These are phyloP conservation scores for Rhynchospora pubera DNA, from an alignment of 176 grass and related monocot genomes.

Conservation along the genomic window DNA sequence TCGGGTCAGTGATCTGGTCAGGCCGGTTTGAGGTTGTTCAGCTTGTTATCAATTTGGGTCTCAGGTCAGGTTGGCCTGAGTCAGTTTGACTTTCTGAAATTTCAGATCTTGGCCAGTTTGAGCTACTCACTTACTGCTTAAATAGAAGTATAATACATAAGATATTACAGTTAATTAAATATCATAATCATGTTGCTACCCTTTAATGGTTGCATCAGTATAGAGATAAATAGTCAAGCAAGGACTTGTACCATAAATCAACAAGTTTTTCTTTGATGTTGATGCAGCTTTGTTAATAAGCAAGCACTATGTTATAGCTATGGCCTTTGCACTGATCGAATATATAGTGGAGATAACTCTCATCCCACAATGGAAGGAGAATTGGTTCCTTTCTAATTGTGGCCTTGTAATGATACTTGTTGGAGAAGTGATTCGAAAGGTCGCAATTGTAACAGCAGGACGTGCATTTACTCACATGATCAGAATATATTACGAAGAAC, in stretches of 20 bases:
- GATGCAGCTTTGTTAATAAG: slow-evolving; percentile 83
- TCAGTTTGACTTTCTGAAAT: too few species aligned
- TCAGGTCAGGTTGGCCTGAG: too few species aligned
- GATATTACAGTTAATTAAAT: background rate
- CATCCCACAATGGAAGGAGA: slow-evolving; percentile 59
- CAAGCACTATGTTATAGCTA: slow-evolving; percentile 74
- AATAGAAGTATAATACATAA: background rate
- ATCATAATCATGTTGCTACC: background rate
- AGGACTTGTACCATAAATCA: slow-evolving; percentile 19
- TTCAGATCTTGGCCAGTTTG: too few species aligned
- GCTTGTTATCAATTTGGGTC: too few species aligned
- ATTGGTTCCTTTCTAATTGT: slow-evolving; percentile 58
- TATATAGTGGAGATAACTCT: slow-evolving; percentile 61
- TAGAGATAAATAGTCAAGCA: slow-evolving; percentile 9
- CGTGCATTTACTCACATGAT: slow-evolving; percentile 69
- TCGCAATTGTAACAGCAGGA: slow-evolving; percentile 69
- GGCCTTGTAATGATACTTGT: slow-evolving; percentile 72
- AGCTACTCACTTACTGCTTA: background rate
- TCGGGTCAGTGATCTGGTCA: too few species aligned
- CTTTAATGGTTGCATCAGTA: slow-evolving; percentile 2
- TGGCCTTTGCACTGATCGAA: slow-evolving; percentile 78
- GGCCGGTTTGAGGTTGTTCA: too few species aligned
- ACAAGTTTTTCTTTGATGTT: slow-evolving; percentile 21
- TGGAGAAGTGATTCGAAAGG: slow-evolving; percentile 76
- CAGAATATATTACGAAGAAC: slow-evolving; percentile 55